Conservation (phyloP, 2,329 filamentous ascomycete species). For the Calycina herbarum region DNA sequence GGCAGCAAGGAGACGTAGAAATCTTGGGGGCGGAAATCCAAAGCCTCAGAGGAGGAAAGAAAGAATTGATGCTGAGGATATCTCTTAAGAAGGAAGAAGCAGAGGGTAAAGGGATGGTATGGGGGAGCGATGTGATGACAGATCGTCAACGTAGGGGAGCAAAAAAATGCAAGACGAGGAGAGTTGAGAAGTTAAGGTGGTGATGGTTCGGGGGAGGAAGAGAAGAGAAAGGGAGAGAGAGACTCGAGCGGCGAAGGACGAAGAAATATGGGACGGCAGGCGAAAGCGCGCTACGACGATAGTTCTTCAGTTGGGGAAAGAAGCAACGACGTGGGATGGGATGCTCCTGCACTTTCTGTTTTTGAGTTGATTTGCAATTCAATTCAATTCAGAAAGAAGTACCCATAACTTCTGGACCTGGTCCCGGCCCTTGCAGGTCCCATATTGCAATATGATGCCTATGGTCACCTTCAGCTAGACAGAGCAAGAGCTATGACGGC, state of each 20-base stretch:
- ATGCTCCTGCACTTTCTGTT: not conserved
- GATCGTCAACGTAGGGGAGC: not conserved
- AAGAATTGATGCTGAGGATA: slow-evolving; percentile 12
- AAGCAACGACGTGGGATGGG: not conserved
- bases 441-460: not conserved
- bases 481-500: too few species aligned
- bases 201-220: not conserved
- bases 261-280: slow-evolving; percentile 1
- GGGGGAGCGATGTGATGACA: not conserved
- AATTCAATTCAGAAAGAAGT: not conserved
- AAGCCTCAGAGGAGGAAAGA: slow-evolving; percentile 7
- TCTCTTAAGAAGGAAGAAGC: slow-evolving; percentile 2
- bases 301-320: not conserved
- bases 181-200: not conserved
- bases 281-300: not conserved
- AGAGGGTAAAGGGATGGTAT: not conserved
- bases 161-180: slow-evolving; percentile 10
- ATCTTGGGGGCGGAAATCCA: slow-evolving; percentile 4
- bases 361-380: not conserved
- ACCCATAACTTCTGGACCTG: not conserved
- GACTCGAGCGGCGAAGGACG: not conserved
- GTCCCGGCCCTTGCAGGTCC: not conserved
- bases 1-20: not conserved
- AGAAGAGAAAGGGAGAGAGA: not conserved
- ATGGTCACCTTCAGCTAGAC: too few species aligned